These are phyloP conservation scores for Lentinus tigrinus DNA, from an alignment of 768 basidiomycete species.

Conservation along the genomic window DNA sequence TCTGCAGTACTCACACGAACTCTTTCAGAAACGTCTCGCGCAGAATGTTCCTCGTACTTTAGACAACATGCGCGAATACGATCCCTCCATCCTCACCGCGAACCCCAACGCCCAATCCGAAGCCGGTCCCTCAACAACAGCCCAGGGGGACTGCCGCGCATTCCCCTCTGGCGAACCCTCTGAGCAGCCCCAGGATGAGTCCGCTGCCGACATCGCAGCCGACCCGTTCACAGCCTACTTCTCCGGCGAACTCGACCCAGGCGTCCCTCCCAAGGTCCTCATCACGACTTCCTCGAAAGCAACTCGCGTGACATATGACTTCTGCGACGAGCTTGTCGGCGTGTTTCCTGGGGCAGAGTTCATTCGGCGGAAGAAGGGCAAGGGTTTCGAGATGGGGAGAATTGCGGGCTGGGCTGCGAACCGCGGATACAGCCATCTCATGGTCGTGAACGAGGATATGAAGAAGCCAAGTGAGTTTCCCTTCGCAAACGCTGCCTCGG, in stretches of 20 bases:
- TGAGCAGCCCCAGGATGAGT: conserved; percentile 51
- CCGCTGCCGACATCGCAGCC: conserved; percentile 64
- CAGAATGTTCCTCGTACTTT: conserved; percentile 89
- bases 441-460: conserved; percentile 95
- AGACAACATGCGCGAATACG: conserved; percentile 89
- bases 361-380: conserved; percentile 80
- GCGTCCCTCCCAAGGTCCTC: conserved; percentile 79
- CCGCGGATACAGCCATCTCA: conserved; percentile 82
- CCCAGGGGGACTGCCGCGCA: conserved; percentile 29
- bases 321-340: conserved; percentile 88
- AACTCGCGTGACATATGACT: conserved; percentile 85
- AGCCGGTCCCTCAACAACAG: conserved; percentile 13
- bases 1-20: not conserved
- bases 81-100: conserved; percentile 63
- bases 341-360: conserved; percentile 93
- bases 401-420: conserved; percentile 93
- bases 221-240: conserved; percentile 83
- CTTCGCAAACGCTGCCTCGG: not conserved
- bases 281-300: conserved; percentile 90
- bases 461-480: conserved; percentile 80
- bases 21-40: conserved; percentile 67
- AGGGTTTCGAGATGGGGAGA: conserved; percentile 86
- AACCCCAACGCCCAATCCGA: conserved; percentile 36
- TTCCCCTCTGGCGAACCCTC: conserved; percentile 22
- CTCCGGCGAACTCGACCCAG: conserved; percentile 61